A percentile compares a stretch with the other conserved stretches of the same genome.
Evolutionary conservation across 2,329 filamentous ascomycete species (phyloP).

Genomic region (Nothopassalora personata): DNA sequence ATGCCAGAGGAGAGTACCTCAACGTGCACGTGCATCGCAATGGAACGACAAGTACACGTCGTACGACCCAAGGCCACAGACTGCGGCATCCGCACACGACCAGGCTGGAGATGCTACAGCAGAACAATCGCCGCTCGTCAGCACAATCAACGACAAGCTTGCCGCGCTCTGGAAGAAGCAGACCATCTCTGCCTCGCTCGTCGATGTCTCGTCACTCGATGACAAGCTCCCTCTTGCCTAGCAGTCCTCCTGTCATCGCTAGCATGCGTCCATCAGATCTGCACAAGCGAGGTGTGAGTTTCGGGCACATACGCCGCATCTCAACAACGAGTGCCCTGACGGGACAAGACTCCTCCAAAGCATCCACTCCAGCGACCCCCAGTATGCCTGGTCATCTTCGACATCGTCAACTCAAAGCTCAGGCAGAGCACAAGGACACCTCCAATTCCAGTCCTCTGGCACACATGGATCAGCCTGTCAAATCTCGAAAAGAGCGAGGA

Average conservation of each 20-base stretch:
- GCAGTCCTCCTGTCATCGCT: constrained; percentile 43
- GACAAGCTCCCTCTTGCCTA: constrained; percentile 44
- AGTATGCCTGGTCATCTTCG: constrained; percentile 23
- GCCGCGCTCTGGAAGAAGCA: constrained; percentile 28
- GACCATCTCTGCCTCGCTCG: constrained; percentile 31
- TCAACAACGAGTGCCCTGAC: constrained; percentile 40
- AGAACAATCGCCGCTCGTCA: constrained; percentile 20
- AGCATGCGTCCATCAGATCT: constrained; percentile 47
- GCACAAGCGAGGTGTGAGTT: constrained; percentile 59
- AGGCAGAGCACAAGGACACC: constrained; percentile 18
- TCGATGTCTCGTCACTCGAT: constrained; percentile 39
- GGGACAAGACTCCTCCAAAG: constrained; percentile 27
- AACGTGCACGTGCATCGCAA: constrained; percentile 63
- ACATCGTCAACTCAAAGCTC: constrained; percentile 20
- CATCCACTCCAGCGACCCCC: constrained; percentile 24
- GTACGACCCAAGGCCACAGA: constrained; percentile 30
- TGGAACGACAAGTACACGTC: constrained; percentile 34
- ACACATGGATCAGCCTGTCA: constrained; percentile 27
- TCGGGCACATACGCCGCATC: constrained; percentile 50
- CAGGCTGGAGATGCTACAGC: constrained; percentile 36
- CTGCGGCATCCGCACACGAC: constrained; percentile 40
- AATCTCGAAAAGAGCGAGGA: constrained; percentile 33
- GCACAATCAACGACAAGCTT: constrained; percentile 33
- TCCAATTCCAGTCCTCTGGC: constrained; percentile 29
- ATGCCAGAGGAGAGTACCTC: constrained; percentile 53